Base-by-base conservation (phyloP, 495 filamentous ascomycete genomes). In the Geoglossum glabrum region DNA sequence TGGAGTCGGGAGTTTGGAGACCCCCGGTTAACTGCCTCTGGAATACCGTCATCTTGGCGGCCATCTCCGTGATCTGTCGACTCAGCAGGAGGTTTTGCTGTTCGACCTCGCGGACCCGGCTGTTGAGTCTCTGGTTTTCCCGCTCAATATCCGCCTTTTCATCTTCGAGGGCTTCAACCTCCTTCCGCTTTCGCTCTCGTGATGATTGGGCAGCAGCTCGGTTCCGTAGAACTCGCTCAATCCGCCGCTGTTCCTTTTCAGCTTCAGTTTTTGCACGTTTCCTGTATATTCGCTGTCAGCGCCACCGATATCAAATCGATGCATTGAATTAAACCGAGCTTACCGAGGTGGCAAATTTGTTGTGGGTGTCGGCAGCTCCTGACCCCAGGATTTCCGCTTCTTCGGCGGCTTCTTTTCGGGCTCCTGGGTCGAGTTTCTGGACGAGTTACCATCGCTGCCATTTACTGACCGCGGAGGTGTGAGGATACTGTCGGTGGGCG, bases 381-480 rank as follows among this genome's bases (percentile, higher is more conserved):
- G 92, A 62, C 92, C 92, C 92, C 92, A 98, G 59, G 90, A 95
- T 75, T 97, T 98, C 69, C 92, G 77, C 78, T 98, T 98, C 82
- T 96, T 97, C 43, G 76, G 70, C 1, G 83, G 80, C 74, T 86
- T 93, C 76, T 84, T 88, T 63, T 87, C 82, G 13, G 27, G 28
- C n/a, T 45, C 57, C n/a, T 56, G 31, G 19, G 46, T 47, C 4
- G 56, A 58, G 23, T 1, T 52, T 31, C 49, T 52, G 15, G 49
- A 52, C 6, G 49, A 52, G 19, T 52, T 21, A 15, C 23, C 27
- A 34, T 11, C 25, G 17, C 34, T 30, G 21, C 28, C 28, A 13
- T 31, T 23, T 38, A 56, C 23, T 27, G 54, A 38, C 2, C 38
- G 49, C 17, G 49, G 54, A 33, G 54, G 54, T 11, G 54, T 56